Base-by-base conservation (phyloP, 2,329 filamentous ascomycete species). In the Penicillium verrucosum region DNA sequence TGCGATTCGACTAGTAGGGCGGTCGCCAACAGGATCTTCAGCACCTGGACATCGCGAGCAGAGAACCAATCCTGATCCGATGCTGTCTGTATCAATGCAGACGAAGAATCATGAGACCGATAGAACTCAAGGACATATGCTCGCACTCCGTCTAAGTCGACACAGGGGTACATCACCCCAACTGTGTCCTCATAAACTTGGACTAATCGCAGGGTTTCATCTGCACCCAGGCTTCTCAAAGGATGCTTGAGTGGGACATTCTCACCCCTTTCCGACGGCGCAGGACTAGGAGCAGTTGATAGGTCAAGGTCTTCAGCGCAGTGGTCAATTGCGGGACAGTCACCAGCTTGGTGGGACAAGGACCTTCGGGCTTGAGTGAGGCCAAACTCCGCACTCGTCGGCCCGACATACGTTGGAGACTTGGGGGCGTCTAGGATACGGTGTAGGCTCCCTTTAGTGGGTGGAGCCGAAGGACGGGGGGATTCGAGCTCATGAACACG, bases 81-180 rank as follows among this genome's bases (percentile, higher is more conserved):
- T 18, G 53, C 44, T n/a, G 14, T 45, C 21, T 36, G 42, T 2
- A n/a, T 11, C 11, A 18, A 25, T 8, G 11, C 10, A 14, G 30
- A 32, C 12, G 30, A 32, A 32, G 53, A 52, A 30, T 55, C 34
- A 36, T 58, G 46, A 12, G 48, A 42, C 30, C 61, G 59, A 57
- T 63, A 69, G 37, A 60, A 68, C 23, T 68, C 66, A 16, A 61
- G 59, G 16, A 67, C 68, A 49, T 70, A 72, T 16, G 79, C 77
- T 38, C 90, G 85, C 48, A 94, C 78, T 53, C 80, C 80, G 29
- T 89, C 83, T 32, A 94, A 86, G 63, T 89, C 83, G 38, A 95
- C 73, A 16, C 95, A 85, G 0, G 92, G 92, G 68, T 95, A 96
- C 89, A 96, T 94, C 64, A 92, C 82, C 34, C 90, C 90, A 65